Evolutionary conservation across 1,284 basidiomycete genomes (phyloP).

Genomic region (Naganishia sp.): DNA sequence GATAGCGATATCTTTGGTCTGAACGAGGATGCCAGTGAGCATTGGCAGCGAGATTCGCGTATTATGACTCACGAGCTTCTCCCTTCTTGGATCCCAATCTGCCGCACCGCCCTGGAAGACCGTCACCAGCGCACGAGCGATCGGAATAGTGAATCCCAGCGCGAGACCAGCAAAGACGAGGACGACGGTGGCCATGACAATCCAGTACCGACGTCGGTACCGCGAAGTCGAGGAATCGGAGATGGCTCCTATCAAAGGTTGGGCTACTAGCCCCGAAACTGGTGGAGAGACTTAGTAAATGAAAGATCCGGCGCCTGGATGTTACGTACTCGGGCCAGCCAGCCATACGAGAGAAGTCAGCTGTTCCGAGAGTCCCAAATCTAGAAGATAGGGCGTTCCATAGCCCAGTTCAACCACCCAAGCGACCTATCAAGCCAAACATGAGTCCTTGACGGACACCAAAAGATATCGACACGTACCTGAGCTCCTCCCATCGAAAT

Average conservation of each 20-base stretch:
- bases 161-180: slow-evolving; percentile 57
- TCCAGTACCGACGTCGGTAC: slow-evolving; percentile 87
- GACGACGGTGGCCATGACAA: slow-evolving; percentile 76
- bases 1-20: slow-evolving; percentile 62
- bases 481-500: slow-evolving; percentile 73
- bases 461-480: slow-evolving; percentile 43
- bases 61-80: slow-evolving; percentile 60
- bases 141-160: slow-evolving; percentile 79
- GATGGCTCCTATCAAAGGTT: slow-evolving; percentile 92
- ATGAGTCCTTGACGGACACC: slow-evolving; percentile 37
- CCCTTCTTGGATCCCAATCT: slow-evolving; percentile 83
- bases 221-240: slow-evolving; percentile 88
- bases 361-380: slow-evolving; percentile 84
- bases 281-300: slow-evolving; percentile 10
- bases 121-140: slow-evolving; percentile 76
- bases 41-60: neutral
- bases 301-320: neutral
- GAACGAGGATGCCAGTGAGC: slow-evolving; percentile 27
- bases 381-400: slow-evolving; percentile 88
- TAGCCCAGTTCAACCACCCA: slow-evolving; percentile 64
- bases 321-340: slow-evolving; percentile 69
- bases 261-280: slow-evolving; percentile 85
- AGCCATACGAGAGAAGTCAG: slow-evolving; percentile 94
- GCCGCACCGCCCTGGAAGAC: slow-evolving; percentile 73
- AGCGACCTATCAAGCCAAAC: slow-evolving; percentile 75